Percentiles rank a stretch among this genome's conserved stretches.
phyloP scores from a whole-genome alignment of 2,329 filamentous ascomycete species.

The Fusarium austroafricanum region DNA sequence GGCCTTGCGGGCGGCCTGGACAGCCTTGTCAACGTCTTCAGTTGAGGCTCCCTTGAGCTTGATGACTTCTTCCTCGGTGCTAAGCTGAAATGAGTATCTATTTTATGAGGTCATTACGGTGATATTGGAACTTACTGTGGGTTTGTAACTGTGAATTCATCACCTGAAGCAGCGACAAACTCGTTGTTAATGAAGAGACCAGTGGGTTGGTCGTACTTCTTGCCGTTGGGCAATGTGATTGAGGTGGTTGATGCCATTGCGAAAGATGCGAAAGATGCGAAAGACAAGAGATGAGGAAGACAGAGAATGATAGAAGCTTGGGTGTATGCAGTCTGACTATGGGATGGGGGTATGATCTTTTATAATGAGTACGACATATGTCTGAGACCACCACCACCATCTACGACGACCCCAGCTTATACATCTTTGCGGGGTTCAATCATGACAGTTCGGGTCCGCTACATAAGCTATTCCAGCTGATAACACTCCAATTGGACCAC shows the following conservation, averaged over 20 bases:
- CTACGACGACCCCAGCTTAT: neutral
- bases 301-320: neutral
- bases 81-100: neutral
- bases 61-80: conserved; percentile 41
- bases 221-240: conserved; percentile 45
- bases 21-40: conserved; percentile 39
- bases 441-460: neutral
- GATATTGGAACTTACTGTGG: conserved; percentile 22
- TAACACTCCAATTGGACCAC: neutral
- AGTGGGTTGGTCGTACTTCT: conserved; percentile 54
- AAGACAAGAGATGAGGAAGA: neutral
- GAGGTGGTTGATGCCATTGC: conserved; percentile 33
- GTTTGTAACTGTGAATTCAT: conserved; percentile 40
- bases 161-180: conserved; percentile 40
- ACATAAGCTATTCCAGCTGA: neutral
- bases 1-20: conserved; percentile 39
- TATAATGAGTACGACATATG: conserved; percentile 10
- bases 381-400: neutral
- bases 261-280: neutral
- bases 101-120: fast-evolving
- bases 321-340: neutral
- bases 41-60: conserved; percentile 37
- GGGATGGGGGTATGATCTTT: conserved; percentile 9
- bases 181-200: conserved; percentile 48
- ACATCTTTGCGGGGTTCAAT: conserved; percentile 8